phyloP scores from a whole-genome alignment of 345 rosid species.

The Rhizophora mangle region DNA sequence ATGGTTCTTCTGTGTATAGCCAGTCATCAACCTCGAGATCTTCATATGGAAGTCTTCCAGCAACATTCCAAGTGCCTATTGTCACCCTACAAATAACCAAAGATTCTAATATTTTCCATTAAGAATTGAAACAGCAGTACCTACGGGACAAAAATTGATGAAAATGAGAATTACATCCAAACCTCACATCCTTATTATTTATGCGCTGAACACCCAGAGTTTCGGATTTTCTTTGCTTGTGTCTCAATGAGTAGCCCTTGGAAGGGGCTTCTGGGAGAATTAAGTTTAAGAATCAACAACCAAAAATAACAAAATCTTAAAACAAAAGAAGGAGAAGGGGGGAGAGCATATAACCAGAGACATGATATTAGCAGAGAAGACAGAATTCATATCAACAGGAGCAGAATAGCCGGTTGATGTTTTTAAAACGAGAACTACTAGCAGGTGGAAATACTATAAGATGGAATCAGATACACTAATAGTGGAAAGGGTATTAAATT shows the following conservation, averaged over 20 bases:
- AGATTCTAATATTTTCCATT: conserved; percentile 1
- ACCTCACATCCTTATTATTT: conserved; percentile 87
- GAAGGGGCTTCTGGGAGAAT: conserved; percentile 40
- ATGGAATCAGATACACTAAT: conserved; percentile 8
- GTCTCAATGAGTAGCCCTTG: conserved; percentile 48
- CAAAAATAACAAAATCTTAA: neutral
- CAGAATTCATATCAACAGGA: no score
- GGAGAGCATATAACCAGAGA: no score
- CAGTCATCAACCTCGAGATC: conserved; percentile 82
- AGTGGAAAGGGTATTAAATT: conserved; percentile 21
- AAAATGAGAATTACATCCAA: conserved; percentile 21
- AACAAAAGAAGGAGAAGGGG: no score
- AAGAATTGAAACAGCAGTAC: neutral
- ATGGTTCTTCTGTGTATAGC: conserved; percentile 74
- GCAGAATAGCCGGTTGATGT: no score
- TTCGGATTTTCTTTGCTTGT: conserved; percentile 92
- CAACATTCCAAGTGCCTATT: conserved; percentile 95
- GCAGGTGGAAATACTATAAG: conserved; percentile 25
- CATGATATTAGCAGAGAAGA: no score
- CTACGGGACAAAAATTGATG: neutral
- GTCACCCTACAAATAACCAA: conserved; percentile 50
- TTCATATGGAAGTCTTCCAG: conserved; percentile 71
- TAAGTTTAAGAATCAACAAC: neutral
- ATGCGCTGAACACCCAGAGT: conserved; percentile 86
- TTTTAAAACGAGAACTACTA: no score